Base-by-base conservation (phyloP, 23 red algal species). In the Pyropia yezoensis region DNA sequence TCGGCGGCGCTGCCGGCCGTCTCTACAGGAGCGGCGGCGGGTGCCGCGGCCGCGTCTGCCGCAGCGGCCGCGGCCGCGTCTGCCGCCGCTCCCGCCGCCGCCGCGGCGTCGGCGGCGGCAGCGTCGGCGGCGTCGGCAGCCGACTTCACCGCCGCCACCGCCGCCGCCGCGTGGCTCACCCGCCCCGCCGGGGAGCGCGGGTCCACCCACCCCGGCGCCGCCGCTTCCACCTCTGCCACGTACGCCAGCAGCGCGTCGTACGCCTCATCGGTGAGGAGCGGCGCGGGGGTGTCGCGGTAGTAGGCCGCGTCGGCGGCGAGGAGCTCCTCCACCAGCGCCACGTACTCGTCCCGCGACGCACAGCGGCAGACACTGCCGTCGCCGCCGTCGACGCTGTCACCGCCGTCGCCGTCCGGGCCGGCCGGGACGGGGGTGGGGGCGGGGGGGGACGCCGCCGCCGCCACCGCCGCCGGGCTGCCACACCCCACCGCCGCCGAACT, bases 211-310 rank as follows among this genome's bases (percentile, higher is more conserved):
- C 77, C 87, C 28, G 87, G 87, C 32, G 65, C 69, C 21, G 53
- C 30, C 13, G 73, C 62, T 25, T 91, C 77, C 8, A 83, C 49
- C 71, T 79, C 74, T 18, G 71, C 52, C 27, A 91, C 34, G 34
- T 79, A 62, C 34, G 73, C 63, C 16, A 91, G 18, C 30, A 91
- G 62, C 59, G 70, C 73, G 74, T 91, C 87, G 62, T 91, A 91
- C 78, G 74, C 63, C 65, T 78, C 69, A 39, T 91, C 87, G 27
- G 69, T 49, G 16, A 91, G 65, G 5, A 72, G 63, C 9, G 86
- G 86, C 59, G 73, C 58, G 39, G 76, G 76, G 18, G 60, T 33
- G 57, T 83, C 87, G 11, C 59, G 26, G 45, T 91, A 91, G 50
- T 91, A 91, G 58, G 64, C 27, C 59, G 61, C 57, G 39, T 91